Base-by-base conservation (phyloP, 2,329 filamentous ascomycete species). In the Cladosporium sp. region DNA sequence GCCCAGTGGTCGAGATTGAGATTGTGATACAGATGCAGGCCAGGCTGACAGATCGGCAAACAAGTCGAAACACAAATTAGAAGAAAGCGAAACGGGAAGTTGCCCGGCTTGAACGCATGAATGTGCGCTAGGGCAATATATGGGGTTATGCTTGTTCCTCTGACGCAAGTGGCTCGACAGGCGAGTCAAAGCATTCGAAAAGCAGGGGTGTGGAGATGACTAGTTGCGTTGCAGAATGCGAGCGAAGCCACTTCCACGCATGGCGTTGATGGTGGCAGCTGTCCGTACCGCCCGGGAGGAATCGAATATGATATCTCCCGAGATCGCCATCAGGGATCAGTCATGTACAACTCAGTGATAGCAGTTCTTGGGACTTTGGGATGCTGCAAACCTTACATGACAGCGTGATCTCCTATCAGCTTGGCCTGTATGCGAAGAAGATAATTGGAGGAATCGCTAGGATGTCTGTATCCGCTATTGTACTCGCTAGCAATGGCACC, bases 21-120 rank as follows among this genome's bases (percentile, higher is more conserved):
- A 55, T 37, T 55, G 40, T 55, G 52, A 55, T 55, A 39, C 52
- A 55, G 39, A 19, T 55, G 52, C 52, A 55, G 52, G 40, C 40
- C 39, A 55, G 52, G 22, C 40, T 32, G 40, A 37, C 13, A 25
- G 52, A 55, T 55, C 52, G 34, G 40, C 52, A 44, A 32, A 10
- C 22, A 37, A n/a, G 40, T 20, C 40, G 52, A 55, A 47, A 55
- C 52, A 19, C 19, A 47, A 34, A 35, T 25, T 25, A 44, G 37
- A 35, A 45, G 25, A 37, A 54, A 19, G 32, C 52, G 40, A 55
- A 55, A 55, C 40, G 20, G 52, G 40, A 35, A 55, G 22, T 36
- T 20, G 52, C 22, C 52, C 52, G 52, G 52, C 52, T 32, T 32
- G 40, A 45, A 42, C 52, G 40, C 32, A 40, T 47, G 39, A 25